Base-by-base conservation (phyloP, 2,329 filamentous ascomycete species). In the Exophiala alcalophila region DNA sequence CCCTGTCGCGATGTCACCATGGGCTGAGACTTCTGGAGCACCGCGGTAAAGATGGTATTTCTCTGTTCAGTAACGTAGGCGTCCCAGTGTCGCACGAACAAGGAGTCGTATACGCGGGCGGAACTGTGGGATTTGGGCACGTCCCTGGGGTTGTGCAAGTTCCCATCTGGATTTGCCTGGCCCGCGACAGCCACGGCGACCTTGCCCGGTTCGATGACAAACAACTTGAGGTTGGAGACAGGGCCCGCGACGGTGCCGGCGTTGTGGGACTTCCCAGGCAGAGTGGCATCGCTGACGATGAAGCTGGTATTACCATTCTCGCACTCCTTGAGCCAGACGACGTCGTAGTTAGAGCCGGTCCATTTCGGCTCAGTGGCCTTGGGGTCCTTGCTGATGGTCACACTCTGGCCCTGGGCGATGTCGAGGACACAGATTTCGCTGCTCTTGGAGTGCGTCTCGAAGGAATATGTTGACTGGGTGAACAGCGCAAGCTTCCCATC, bases 51-150 rank as follows among this genome's bases (percentile, higher is more conserved):
- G 30, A 77, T 68, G 0, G 71, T 57, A 49, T 72, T 73, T 39
- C 64, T 67, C 55, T 75, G 65, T n/a, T 68, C 66, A 15, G 66
- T 65, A 10, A 73, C 58, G 50, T 71, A 76, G 4, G 65, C 59
- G 51, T 76, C 73, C 73, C 73, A 76, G 50, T 76, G 72, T 24
- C 73, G 63, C 9, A 76, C 73, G 53, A 71, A 75, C 12, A 74
- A 61, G 6, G 65, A 70, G 14, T 70, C 71, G 53, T 76, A 77
- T 3, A 76, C 53, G 33, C 60, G 66, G 2, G 70, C 73, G 2
- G 67, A 70, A 11, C 65, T 70, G 15, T 60, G 49, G 2, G 70
- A 64, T 49, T 71, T 70, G 26, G 66, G 65, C 4, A 65, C 68
- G 46, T 71, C 69, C 35, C 74, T 67, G 3, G 71, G 65, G 29